Evolutionary conservation across 768 basidiomycete genomes (phyloP), one percentile per base, ranked within the genome.

Genomic region (Amyloporia xantha): DNA sequence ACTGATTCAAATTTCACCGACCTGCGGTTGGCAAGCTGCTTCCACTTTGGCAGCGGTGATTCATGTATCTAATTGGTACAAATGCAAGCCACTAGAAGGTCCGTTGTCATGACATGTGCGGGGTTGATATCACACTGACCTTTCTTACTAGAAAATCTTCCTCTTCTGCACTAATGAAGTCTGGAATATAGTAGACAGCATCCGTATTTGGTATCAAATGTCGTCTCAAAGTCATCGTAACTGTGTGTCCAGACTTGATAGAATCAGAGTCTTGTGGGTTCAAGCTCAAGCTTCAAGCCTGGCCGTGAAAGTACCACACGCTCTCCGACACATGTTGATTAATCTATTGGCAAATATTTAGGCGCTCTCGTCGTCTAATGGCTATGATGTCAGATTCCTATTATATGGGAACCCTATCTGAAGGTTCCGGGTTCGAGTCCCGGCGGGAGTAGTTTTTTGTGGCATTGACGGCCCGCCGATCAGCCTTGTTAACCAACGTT

Each of bases 1-100:
- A 33, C 15, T 33, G 30, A 33, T 7, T 33, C n/a, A 28, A 12
- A 12, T n/a, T 10, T 54, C 51, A 68, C 79, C 55, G 60, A 82
- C 80, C 90, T 74, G 49, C 89, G 75, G 54, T 86, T 86, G 3
- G 76, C 70, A 10, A 90, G 70, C 11, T 73, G 77, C 63, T 84
- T 92, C 91, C 91, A 94, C 62, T 79, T 86, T 23, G 79, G 82
- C 57, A 78, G 80, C n/a, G 91, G 85, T 2, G 82, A 78, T 55
- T 87, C 87, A 35, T 67, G 60, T 52, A 94, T 89, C 92, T 94
- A 51, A 41, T 44, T 28, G 48, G 41, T 42, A 48, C 48, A 57
- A 54, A 56, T 51, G 13, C 33, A 38, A 15, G 7, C n/a, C 41
- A 7, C 2, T 21, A 27, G 24, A 28, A 5, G 17, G n/a, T n/a